Conservation (phyloP, 805 yeast genomes). For the Metschnikowia proteae region DNA sequence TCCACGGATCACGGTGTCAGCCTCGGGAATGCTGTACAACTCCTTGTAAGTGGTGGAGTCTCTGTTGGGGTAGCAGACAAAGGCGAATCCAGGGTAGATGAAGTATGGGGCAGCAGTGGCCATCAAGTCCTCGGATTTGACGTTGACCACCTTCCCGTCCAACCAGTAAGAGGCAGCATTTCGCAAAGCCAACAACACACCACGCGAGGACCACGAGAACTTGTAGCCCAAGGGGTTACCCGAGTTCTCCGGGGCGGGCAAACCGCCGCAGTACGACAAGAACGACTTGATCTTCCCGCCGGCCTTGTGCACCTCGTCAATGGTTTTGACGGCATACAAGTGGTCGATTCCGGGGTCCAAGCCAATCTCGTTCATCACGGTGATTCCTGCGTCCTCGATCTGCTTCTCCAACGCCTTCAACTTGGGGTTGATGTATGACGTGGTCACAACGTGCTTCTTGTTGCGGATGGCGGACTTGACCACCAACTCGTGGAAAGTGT, state of each 20-base stretch:
- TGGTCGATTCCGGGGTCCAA: conserved; percentile 99
- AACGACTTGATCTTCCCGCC: conserved; percentile 93
- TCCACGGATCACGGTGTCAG: conserved; percentile 94
- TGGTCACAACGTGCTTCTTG: conserved; percentile 85
- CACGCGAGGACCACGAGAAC: conserved; percentile 99
- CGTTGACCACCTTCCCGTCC: conserved; percentile 76
- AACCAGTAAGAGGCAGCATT: conserved; percentile 87
- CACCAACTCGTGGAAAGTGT: conserved; percentile 88
- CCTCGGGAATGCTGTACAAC: conserved; percentile 92
- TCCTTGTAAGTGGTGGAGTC: conserved; percentile 93
- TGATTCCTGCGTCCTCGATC: conserved; percentile 90
- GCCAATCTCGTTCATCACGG: conserved; percentile 98
- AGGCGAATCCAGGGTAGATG: conserved; percentile 92
- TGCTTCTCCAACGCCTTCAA: conserved; percentile 80
- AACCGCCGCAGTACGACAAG: conserved; percentile 97
- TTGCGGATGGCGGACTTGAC: conserved; percentile 89
- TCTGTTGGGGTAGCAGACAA: conserved; percentile 96
- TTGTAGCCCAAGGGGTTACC: conserved; percentile 98
- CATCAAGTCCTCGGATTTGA: conserved; percentile 90
- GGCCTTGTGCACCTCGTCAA: conserved; percentile 88
- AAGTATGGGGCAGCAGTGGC: conserved; percentile 90
- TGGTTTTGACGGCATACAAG: conserved; percentile 95
- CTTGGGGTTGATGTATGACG: conserved; percentile 95
- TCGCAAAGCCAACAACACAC: conserved; percentile 92
- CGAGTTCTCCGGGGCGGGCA: conserved; percentile 96